Percentiles rank a stretch among this genome's conserved stretches.
These are phyloP conservation scores for Fusarium falciforme DNA, from an alignment of 2,329 filamentous ascomycete genomes.

Conservation along the genomic window DNA sequence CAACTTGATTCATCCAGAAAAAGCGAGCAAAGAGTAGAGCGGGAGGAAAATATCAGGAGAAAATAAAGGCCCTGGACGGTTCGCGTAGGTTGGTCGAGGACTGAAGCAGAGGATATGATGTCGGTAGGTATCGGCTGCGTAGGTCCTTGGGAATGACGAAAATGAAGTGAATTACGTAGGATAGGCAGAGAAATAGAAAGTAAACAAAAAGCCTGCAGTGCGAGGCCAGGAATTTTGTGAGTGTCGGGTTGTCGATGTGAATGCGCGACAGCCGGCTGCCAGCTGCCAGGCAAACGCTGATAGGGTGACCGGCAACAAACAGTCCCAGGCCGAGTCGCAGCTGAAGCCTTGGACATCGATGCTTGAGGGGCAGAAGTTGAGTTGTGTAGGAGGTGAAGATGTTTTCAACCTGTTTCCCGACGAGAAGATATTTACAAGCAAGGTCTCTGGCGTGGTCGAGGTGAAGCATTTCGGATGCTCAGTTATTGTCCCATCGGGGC, in stretches of 20 bases:
- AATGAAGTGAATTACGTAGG: not conserved
- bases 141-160: not conserved
- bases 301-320: constrained; percentile 1
- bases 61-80: not conserved
- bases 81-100: not conserved
- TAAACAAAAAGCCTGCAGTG: constrained; percentile 8
- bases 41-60: not conserved
- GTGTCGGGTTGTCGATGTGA: constrained; percentile 8
- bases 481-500: not conserved
- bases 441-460: not conserved
- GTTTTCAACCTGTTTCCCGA: not conserved
- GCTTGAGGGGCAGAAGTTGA: not conserved
- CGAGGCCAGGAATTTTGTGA: not conserved
- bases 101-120: not conserved
- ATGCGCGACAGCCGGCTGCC: constrained; percentile 27
- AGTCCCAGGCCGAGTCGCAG: not conserved
- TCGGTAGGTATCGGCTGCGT: not conserved
- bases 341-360: not conserved
- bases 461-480: not conserved
- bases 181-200: not conserved
- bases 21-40: not conserved
- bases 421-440: not conserved
- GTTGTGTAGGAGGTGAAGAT: not conserved
- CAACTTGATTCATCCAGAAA: not conserved
- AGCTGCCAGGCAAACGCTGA: constrained; percentile 18